Evolutionary conservation across 2,329 filamentous ascomycete genomes (phyloP), one percentile per base, ranked within the genome.

Genomic region (Pseudogymnoascus sp.): DNA sequence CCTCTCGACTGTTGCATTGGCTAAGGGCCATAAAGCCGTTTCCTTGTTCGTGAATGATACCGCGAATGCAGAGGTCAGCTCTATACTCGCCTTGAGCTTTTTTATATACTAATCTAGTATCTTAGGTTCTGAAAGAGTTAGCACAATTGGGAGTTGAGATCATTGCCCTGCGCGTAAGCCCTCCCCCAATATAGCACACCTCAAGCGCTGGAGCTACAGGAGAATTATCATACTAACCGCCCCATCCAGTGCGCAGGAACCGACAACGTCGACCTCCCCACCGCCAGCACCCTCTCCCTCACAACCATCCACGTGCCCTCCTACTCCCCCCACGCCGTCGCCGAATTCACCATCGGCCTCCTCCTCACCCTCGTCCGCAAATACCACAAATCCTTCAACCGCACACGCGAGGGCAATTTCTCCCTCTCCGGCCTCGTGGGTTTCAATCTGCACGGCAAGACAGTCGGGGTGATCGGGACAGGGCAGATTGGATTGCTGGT

Each of bases 21-120:
- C 81, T 2, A 68, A 73, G 1, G 79, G 76, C 36, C 77, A 79
- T 62, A 74, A 79, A 41, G 85, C 84, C 61, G 77, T 89, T 58
- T 88, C 85, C 73, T 81, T 83, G 67, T 89, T 89, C 67, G 86
- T 88, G 70, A 89, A 88, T 71, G 86, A 89, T 73, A 72, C 73
- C 4, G 75, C 87, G 17, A 74, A 77, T 60, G 76, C 72, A 4
- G 68, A 73, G 1, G 81, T 87, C 10, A 21, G 47, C 2, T 11
- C 26, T 33, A 26, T 6, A 4, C 13, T 5, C 26, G 15, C 5
- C 9, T 2, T 17, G n/a, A 11, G 9, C 11, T n/a, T 4, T 1
- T 11, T 7, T 13, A 54, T 29, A 54, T 54, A 3, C 31, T 54
- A 11, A 54, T 21, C 40, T 11, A 15, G 5, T 9, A 54, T 17